Evolutionary conservation across 495 filamentous ascomycete genomes (phyloP).

Genomic region (Entonaema liquescens): DNA sequence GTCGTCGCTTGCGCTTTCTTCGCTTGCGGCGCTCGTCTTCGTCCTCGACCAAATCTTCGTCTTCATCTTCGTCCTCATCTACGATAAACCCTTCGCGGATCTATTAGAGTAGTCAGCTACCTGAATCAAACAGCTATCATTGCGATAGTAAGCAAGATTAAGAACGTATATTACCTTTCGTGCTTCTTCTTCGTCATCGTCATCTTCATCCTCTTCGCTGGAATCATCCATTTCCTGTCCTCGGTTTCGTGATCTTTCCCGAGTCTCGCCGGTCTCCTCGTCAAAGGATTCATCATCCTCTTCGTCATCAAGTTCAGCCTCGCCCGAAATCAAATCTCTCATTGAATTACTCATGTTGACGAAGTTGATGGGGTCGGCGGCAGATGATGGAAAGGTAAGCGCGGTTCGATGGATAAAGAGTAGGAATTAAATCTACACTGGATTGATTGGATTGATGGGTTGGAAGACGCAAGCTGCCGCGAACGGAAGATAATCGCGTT

Average conservation of each 20-base stretch:
- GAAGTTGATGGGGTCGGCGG: constrained; percentile 48
- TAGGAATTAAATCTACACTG: not conserved
- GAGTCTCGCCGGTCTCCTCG: constrained; percentile 76
- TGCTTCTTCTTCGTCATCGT: constrained; percentile 86
- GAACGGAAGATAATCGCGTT: not conserved
- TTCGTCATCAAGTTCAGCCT: constrained; percentile 92
- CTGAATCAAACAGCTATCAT: not conserved
- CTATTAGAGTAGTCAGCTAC: constrained; percentile 52
- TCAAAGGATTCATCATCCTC: constrained; percentile 86
- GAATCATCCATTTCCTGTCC: constrained; percentile 79
- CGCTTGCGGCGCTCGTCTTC: constrained; percentile 67
- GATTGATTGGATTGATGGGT: not conserved
- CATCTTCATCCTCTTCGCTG: constrained; percentile 96
- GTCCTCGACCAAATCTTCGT: constrained; percentile 71
- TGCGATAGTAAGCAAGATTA: not conserved
- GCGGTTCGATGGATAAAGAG: not conserved
- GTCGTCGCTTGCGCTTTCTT: constrained; percentile 72
- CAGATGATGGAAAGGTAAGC: not conserved
- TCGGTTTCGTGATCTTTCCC: constrained; percentile 47
- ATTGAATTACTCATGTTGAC: constrained; percentile 69
- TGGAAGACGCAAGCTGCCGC: not conserved
- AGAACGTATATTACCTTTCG: constrained; percentile 50
- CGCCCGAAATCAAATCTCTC: constrained; percentile 80
- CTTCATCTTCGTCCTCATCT: constrained; percentile 86
- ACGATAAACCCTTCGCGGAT: constrained; percentile 95